A percentile compares a stretch with the other conserved stretches of the same genome.
Evolutionary conservation across 352 stramenopile genomes (phyloP).

Genomic region (Thalassiosira mediterranea): DNA sequence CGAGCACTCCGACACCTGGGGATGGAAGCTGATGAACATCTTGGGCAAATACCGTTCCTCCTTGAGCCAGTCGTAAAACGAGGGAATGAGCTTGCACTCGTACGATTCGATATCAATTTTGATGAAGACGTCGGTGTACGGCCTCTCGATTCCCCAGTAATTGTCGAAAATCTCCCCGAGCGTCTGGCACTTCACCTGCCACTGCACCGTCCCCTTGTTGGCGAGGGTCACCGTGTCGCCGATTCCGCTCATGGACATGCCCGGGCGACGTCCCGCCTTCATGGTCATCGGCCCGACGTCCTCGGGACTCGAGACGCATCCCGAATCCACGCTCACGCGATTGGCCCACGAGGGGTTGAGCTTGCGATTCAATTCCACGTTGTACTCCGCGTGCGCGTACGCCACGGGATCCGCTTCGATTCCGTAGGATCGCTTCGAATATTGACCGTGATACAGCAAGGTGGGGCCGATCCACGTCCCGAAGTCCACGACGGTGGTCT

Average conservation of each 20-base stretch:
- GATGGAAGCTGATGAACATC: slow-evolving; percentile 12
- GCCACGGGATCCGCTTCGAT: slow-evolving; percentile 8
- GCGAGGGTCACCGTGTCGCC: neutral
- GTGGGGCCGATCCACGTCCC: slow-evolving; percentile 8
- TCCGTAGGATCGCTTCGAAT: neutral
- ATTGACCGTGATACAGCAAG: neutral
- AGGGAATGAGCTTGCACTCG: slow-evolving; percentile 3
- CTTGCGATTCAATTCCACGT: neutral
- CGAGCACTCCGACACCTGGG: neutral
- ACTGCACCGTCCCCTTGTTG: neutral
- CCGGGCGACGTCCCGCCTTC: neutral
- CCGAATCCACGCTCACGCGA: neutral
- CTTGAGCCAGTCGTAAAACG: slow-evolving; percentile 12
- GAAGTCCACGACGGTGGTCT: slow-evolving; percentile 1
- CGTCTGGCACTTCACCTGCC: neutral
- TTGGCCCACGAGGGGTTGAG: neutral
- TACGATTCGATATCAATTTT: neutral
- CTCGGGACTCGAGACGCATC: neutral
- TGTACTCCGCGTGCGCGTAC: neutral
- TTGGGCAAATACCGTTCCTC: slow-evolving; percentile 6
- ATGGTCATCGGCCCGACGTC: slow-evolving; percentile 1
- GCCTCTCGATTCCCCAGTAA: neutral
- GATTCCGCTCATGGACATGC: neutral
- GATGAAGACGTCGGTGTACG: neutral
- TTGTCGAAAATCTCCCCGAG: neutral